Evolutionary conservation across 257 asterid genomes (phyloP), one percentile per base, ranked within the genome.

Genomic region (Anisodus acutangulus): DNA sequence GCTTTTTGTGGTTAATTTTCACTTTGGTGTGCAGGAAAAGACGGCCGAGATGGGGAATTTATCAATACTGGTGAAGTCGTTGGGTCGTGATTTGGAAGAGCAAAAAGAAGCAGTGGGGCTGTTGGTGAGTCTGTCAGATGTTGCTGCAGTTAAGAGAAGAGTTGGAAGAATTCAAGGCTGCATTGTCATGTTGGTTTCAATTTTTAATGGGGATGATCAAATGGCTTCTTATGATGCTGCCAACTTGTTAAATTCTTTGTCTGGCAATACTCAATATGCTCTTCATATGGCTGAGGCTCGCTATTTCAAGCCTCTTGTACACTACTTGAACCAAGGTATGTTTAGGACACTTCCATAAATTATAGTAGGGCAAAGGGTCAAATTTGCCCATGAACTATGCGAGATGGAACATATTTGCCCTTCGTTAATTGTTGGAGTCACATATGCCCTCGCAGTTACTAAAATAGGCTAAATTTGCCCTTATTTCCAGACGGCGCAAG

Each of bases 231-330:
- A 54, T 67, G 90, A 92, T 86, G 98, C 98, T 9, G 89, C 83
- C 79, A 84, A 70, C 79, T 79, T 96, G 85, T 86, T 96, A 19
- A 88, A 89, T 89, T 70, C 88, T 19, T 85, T 96, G 89, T 92
- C 99, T 4, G 86, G 85, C 85, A 96, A 91, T 83, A 87, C 95
- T 78, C 98, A 96, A 67, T 91, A 92, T 89, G 97, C 92, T 85
- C 95, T 94, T 82, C 93, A 96, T 87, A 96, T 96, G 96, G 98
- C 99, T 12, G 99, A 94, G 86, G 99, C 99, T 43, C 97, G 98
- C 69, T 96, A 92, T 82, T 96, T 94, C 91, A 92, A 87, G 89
- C 99, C 99, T 70, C 87, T 94, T 17, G 88, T 94, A 76, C 91
- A 87, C 69, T 90, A 91, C 89, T 90, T 94, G 41, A 91, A 88